Conservation (phyloP, 305 asterid species). For the Rubia tinctorum region DNA sequence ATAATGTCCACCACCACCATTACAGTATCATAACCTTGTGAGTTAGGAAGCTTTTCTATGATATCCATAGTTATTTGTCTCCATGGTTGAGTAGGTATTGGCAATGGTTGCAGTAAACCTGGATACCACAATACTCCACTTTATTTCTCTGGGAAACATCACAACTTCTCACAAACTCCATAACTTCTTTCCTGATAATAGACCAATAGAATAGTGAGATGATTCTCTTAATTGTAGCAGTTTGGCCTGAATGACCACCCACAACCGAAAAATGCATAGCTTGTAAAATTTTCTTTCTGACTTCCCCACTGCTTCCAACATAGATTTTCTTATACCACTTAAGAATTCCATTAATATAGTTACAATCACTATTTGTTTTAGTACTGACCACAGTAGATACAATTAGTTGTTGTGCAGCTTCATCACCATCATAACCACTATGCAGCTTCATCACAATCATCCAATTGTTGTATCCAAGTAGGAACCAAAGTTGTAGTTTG, state of each 20-base stretch:
- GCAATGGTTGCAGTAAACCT: background rate
- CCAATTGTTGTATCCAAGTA: too few relatives aligned
- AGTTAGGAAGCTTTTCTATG: background rate
- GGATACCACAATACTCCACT: background rate
- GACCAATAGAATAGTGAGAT: background rate
- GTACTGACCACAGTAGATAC: too few relatives aligned
- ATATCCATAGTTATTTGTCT: background rate
- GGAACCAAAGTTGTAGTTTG: too few relatives aligned
- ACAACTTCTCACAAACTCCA: background rate
- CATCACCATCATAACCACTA: too few relatives aligned
- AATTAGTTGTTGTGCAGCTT: too few relatives aligned
- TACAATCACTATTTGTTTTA: too few relatives aligned
- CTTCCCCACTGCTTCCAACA: background rate
- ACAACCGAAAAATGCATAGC: background rate
- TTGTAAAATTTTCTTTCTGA: background rate
- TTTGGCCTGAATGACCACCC: background rate
- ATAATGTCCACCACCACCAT: background rate
- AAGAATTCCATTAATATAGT: background rate
- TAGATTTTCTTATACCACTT: too few relatives aligned
- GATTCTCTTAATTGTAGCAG: background rate
- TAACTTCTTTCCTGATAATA: background rate
- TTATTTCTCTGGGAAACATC: background rate
- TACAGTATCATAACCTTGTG: background rate
- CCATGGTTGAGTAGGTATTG: background rate
- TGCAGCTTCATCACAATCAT: too few relatives aligned